Percentiles rank a stretch among this genome's conserved stretches.
phyloP scores from a whole-genome alignment of 140 eudicot genomes.

The Erigeron philadelphicus region DNA sequence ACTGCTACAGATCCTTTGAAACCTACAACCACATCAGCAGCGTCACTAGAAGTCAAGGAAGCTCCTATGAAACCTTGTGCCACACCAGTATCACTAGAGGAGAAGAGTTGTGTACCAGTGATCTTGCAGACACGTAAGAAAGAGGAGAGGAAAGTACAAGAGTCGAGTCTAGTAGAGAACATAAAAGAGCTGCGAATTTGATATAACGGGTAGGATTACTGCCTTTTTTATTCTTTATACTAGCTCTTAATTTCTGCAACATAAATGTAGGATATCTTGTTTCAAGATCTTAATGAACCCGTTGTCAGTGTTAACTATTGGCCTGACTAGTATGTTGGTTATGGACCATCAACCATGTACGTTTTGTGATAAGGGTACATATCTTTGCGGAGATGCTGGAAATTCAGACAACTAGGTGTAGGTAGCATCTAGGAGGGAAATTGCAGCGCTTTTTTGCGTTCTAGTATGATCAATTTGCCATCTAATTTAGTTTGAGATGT shows the following conservation, averaged over 20 bases:
- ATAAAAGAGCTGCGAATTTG: conserved; percentile 32
- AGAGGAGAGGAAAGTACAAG: conserved; percentile 21
- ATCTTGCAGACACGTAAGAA: conserved; percentile 9
- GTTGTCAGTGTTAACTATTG: conserved; percentile 2
- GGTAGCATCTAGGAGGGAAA: conserved; percentile 6
- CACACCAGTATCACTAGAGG: not conserved
- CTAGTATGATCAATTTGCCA: not conserved
- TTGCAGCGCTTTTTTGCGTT: conserved; percentile 2
- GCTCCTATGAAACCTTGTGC: too few relatives aligned
- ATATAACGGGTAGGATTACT: conserved; percentile 20
- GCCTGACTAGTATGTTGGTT: too few relatives aligned
- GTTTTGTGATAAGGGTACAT: not conserved
- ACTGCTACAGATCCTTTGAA: not conserved
- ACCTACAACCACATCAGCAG: not conserved
- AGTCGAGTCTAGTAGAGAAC: conserved; percentile 8
- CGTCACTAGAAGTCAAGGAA: conserved; percentile 3
- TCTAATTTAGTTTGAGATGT: conserved; percentile 6
- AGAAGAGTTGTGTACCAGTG: conserved; percentile 5
- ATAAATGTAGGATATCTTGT: conserved; percentile 15
- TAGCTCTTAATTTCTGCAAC: not conserved
- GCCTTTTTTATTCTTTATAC: conserved; percentile 1
- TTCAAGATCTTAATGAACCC: not conserved
- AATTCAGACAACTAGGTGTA: not conserved
- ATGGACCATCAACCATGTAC: too few relatives aligned
- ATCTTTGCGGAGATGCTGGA: not conserved